Conservation (phyloP, 306 rosid species). For the Sicyos edulis region DNA sequence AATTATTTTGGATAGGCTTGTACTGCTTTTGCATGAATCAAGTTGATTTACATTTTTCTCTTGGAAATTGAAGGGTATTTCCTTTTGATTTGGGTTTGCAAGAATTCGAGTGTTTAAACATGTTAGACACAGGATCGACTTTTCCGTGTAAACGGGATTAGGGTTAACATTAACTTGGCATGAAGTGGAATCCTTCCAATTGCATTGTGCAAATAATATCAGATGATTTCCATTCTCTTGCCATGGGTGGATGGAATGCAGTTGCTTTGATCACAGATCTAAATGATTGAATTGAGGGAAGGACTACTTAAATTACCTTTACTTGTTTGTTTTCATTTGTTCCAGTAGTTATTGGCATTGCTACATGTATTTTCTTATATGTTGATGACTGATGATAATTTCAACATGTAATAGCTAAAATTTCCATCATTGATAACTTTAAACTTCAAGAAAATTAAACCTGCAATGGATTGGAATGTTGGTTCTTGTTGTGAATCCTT, state of each 20-base stretch:
- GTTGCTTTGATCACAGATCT: background rate
- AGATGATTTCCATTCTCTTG: background rate
- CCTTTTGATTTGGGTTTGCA: slow-evolving; percentile 1
- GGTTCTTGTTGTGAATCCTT: slow-evolving; percentile 5
- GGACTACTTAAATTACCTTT: background rate
- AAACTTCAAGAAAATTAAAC: background rate
- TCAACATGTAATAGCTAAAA: background rate
- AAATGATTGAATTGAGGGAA: background rate
- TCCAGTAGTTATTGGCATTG: background rate
- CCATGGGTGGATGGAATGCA: background rate
- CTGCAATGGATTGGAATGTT: slow-evolving; percentile 1
- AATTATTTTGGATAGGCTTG: background rate
- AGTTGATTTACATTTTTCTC: slow-evolving; percentile 3
- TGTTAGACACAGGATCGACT: slow-evolving; percentile 32
- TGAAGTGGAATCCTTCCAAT: background rate
- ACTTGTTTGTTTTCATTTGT: slow-evolving; percentile 5
- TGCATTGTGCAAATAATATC: background rate
- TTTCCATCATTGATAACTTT: background rate
- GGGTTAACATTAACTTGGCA: background rate
- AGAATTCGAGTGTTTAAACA: slow-evolving; percentile 9
- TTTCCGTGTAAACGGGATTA: slow-evolving; percentile 18
- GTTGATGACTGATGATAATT: background rate
- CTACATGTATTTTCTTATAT: background rate
- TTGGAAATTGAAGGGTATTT: slow-evolving; percentile 9
- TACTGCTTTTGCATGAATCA: slow-evolving; percentile 6